Percentiles rank a stretch among this genome's conserved stretches.
Evolutionary conservation across 345 rosid species (phyloP).

Genomic region (Iberis pinnata): DNA sequence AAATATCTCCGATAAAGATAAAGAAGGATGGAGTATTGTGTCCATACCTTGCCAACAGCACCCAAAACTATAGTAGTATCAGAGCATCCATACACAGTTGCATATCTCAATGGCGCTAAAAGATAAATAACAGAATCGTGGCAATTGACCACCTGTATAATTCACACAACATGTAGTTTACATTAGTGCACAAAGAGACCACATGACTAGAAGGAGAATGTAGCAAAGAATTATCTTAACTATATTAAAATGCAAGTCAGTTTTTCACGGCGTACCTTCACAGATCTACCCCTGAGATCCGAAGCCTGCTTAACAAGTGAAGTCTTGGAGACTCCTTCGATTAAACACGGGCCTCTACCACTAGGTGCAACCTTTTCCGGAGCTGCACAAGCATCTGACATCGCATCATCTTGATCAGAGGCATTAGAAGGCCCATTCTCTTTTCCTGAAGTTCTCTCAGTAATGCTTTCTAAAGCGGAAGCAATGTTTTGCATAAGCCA

Average conservation of each 20-base stretch:
- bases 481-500: conserved; percentile 79
- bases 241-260: neutral
- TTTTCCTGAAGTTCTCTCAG: conserved; percentile 75
- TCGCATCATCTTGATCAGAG: conserved; percentile 77
- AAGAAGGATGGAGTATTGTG: conserved; percentile 1
- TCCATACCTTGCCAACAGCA: conserved; percentile 90
- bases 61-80: conserved; percentile 90
- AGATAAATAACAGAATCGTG: conserved; percentile 87
- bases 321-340: conserved; percentile 87
- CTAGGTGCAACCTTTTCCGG: conserved; percentile 49
- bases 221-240: neutral
- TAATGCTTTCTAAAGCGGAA: conserved; percentile 57
- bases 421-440: conserved; percentile 64
- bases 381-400: conserved; percentile 75
- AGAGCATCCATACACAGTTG: conserved; percentile 85
- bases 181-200: neutral
- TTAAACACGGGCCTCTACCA: conserved; percentile 59
- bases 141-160: conserved; percentile 75
- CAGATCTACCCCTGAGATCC: conserved; percentile 75
- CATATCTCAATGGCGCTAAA: conserved; percentile 80
- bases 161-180: conserved; percentile 11
- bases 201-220: conserved; percentile 5
- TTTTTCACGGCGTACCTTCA: conserved; percentile 50
- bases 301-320: conserved; percentile 74
- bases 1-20: neutral